These are phyloP conservation scores for Coix lacrymajobi DNA, from an alignment of 176 grass and related monocot species.

Conservation along the genomic window DNA sequence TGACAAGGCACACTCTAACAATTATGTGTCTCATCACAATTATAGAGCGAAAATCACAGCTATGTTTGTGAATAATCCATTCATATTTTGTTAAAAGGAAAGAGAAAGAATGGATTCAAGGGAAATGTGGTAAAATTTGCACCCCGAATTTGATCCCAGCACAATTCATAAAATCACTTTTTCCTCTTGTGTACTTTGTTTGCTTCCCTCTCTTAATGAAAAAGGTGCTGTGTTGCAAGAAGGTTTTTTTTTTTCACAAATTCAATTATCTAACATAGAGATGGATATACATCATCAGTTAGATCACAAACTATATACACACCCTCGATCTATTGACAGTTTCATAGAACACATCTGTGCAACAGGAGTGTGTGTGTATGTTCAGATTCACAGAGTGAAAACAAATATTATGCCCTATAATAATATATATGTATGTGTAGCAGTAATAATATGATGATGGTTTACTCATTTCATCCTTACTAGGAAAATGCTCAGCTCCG, in stretches of 20 bases:
- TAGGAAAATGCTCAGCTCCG: conserved; percentile 91
- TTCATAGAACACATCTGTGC: neutral
- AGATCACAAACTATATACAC: conserved; percentile 7
- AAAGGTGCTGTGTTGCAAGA: too few species aligned
- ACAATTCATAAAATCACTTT: conserved; percentile 1
- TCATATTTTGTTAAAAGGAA: neutral
- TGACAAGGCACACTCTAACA: neutral
- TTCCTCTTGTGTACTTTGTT: too few species aligned
- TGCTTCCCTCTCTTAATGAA: too few species aligned
- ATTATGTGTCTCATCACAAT: neutral
- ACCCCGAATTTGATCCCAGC: neutral
- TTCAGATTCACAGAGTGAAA: conserved; percentile 10
- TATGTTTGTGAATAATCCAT: neutral
- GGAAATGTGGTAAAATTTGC: neutral
- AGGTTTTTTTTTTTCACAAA: too few species aligned
- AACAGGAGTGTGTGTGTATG: neutral
- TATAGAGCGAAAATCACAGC: neutral
- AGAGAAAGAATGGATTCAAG: neutral
- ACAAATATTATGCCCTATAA: neutral
- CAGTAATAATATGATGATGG: neutral
- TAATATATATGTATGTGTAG: neutral
- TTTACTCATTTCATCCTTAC: conserved; percentile 87
- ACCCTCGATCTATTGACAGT: conserved; percentile 8
- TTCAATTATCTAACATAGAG: neutral
- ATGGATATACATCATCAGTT: neutral